Evolutionary conservation across 2,329 filamentous ascomycete species (phyloP).

Genomic region (Fusarium brevicatenulatum): DNA sequence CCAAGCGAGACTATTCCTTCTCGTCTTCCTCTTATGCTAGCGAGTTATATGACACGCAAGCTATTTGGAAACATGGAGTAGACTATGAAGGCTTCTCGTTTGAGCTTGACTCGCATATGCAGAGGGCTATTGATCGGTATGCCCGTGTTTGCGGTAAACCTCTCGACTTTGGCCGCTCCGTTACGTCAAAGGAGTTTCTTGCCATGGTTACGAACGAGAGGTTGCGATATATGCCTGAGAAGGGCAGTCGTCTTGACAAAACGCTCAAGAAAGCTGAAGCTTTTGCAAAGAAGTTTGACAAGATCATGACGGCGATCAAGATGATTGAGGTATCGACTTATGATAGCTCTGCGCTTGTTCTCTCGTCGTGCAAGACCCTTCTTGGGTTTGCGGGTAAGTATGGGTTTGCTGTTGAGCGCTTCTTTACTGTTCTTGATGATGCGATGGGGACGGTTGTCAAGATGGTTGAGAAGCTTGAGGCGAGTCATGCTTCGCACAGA

Average conservation of each 20-base stretch:
- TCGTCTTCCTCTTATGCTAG: background rate
- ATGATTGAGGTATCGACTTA: background rate
- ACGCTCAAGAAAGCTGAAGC: background rate
- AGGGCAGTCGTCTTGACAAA: background rate
- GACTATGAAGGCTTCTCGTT: background rate
- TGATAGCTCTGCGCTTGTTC: background rate
- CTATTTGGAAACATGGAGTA: background rate
- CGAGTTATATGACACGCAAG: background rate
- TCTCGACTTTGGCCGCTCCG: background rate
- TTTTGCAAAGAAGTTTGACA: background rate
- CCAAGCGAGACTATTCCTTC: background rate
- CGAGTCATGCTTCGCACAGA: background rate
- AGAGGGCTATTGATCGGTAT: background rate
- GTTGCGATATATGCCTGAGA: background rate
- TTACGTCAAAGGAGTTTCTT: background rate
- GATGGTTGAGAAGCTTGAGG: background rate
- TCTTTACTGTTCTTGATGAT: background rate
- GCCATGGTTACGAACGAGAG: background rate
- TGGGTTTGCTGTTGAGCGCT: background rate
- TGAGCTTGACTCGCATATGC: background rate
- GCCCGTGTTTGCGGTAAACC: background rate
- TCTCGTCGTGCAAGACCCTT: background rate
- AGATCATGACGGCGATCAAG: background rate
- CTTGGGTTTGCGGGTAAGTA: background rate
- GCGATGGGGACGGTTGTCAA: background rate